Base-by-base conservation (phyloP, 2,329 filamentous ascomycete genomes). In the Diaporthe aspalathi region DNA sequence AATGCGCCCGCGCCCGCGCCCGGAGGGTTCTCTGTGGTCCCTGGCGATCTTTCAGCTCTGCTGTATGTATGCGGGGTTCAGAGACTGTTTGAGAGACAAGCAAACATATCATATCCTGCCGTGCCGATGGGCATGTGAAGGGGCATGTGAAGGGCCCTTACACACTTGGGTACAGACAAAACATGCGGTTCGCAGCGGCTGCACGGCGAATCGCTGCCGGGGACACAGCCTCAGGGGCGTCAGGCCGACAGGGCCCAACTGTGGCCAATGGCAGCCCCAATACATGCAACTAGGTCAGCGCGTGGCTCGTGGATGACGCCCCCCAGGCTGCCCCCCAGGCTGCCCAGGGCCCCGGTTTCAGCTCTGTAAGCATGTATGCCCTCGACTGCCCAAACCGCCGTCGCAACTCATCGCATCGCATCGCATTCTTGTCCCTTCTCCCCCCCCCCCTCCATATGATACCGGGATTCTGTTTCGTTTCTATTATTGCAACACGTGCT, bases 401-500 rank as follows among this genome's bases (percentile, higher is more conserved):
- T 47, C 57, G 27, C 43, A 50, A 38, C 24, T 29, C 60, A 29
- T 50, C 60, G 45, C 60, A 65, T 24, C 27, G 29, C 60, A 20
- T 49, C 45, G 45, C 29, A 29, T 17, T 22, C 22, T 40, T 53
- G 32, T 43, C 35, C 47, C n/a, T n/a, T n/a, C 32, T 9, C 32
- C 32, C 32, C 32, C 32, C 32, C 32, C 32, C 9, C 65, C 43
- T 53, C 56, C 65, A 53, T 67, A 56, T 67, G 65, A 43, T 50
- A 40, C 65, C 49, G 65, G 67, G 53, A n/a, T 29, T 50, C 45
- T 50, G 43, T 68, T 68, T 60, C 53, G 43, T 60, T 60, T 56
- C 50, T 56, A 45, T 54, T 56, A 16, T 49, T 57, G 24, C 27
- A 77, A 29, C 68, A 74, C 9, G 53, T 77, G 14, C 62, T 66